A percentile compares a stretch with the other conserved stretches of the same genome.
Conservation (phyloP, 202 grass and related monocot genomes). For the Setaria italica region DNA sequence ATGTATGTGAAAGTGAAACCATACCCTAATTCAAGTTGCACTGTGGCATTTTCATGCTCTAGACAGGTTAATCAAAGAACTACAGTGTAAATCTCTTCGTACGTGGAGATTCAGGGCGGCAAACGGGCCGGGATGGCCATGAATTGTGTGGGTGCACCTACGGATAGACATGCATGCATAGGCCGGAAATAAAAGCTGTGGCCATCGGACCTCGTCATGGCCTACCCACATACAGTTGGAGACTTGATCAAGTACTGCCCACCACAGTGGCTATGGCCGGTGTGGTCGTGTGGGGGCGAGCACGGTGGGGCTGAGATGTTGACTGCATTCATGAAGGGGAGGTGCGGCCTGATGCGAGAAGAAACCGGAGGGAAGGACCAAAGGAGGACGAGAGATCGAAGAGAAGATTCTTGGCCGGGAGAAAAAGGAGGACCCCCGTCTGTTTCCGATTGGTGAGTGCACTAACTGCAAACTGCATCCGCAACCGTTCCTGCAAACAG, state of each 20-base stretch:
- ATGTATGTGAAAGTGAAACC: neutral
- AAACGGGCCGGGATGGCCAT: neutral
- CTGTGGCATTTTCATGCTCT: no score
- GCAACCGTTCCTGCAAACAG: neutral
- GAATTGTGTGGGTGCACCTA: neutral
- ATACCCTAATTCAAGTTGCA: neutral
- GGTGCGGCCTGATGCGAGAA: neutral
- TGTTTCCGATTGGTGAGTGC: neutral
- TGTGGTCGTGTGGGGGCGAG: neutral
- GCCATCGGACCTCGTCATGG: neutral
- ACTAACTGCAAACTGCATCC: neutral
- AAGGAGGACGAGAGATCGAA: neutral
- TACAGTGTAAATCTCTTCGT: neutral
- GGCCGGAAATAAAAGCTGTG: slow-evolving; percentile 8
- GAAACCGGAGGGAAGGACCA: neutral
- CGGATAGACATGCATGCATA: neutral
- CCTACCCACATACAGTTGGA: slow-evolving; percentile 1
- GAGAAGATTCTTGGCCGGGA: neutral
- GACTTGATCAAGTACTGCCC: neutral
- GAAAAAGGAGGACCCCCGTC: neutral
- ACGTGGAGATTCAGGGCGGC: neutral
- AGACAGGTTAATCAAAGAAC: neutral
- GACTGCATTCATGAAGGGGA: slow-evolving; percentile 24
- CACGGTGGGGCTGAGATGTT: slow-evolving; percentile 3
- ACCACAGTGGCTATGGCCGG: neutral